Conservation (phyloP, 2,329 filamentous ascomycete species). For the Fusarium nanum region DNA sequence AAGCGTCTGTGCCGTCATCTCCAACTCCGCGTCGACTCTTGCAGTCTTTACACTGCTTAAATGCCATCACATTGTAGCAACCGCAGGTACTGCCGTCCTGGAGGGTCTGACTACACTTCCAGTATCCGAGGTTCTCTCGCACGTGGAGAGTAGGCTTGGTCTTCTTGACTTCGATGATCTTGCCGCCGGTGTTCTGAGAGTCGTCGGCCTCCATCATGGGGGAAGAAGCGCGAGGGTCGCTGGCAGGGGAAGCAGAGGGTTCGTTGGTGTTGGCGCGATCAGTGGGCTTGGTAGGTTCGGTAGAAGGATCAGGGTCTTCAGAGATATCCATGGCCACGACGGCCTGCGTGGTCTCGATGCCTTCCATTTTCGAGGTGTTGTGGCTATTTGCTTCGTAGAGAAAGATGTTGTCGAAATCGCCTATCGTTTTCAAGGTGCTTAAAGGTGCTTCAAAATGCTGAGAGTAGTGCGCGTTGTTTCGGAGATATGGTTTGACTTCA, state of each 20-base stretch:
- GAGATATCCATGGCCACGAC: constrained; percentile 13
- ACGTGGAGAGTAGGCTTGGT: constrained; percentile 19
- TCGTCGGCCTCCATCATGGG: background rate
- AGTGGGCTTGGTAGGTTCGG: background rate
- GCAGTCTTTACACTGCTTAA: constrained; percentile 28
- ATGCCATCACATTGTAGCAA: constrained; percentile 21
- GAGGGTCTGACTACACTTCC: constrained; percentile 31
- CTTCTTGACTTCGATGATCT: constrained; percentile 13
- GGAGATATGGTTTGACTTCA: background rate
- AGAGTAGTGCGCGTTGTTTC: background rate
- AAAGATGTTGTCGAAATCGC: background rate
- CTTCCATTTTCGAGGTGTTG: constrained; percentile 12
- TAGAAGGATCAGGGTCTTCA: constrained; percentile 7
- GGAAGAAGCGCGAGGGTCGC: background rate
- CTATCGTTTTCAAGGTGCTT: background rate
- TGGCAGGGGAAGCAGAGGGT: background rate
- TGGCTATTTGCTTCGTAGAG: background rate
- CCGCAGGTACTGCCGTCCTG: constrained; percentile 18
- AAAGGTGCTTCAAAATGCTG: background rate
- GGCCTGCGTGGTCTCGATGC: constrained; percentile 4
- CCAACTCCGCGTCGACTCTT: constrained; percentile 25
- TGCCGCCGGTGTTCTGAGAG: background rate
- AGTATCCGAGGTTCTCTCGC: constrained; percentile 24
- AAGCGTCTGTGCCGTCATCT: constrained; percentile 29
- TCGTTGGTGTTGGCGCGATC: background rate